Base-by-base conservation (phyloP, 306 rosid species). In the Quercus suber region DNA sequence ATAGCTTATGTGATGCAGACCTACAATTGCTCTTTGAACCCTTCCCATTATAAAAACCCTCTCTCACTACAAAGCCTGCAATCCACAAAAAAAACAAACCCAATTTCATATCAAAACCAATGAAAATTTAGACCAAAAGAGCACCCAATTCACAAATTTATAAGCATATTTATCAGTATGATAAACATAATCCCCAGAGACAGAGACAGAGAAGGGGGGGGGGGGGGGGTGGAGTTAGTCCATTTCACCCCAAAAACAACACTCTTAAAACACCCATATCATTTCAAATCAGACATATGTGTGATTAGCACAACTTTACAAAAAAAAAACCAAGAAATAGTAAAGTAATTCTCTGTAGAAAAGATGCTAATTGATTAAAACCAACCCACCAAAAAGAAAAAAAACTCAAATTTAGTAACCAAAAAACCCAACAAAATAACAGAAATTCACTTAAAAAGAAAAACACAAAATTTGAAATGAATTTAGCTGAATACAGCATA, bases 11-110 rank as follows among this genome's bases (percentile, higher is more conserved):
- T 69, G 98, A 90, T 74, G 83, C 89, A 25, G 99, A 95, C 90
- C 91, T 95, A 94, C 99, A 95, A 77, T 89, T 90, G 82, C 82
- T 90, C 96, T 91, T 95, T 17, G 94, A 84, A 82, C 88, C 86
- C 91, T 95, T 95, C 87, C 89, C 99, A 95, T 95, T 79, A 60
- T 76, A 81, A 77, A 75, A 23, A 78, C 79, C 84, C 45, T 41
- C 45, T 41, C 14, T 83, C 79, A 55, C 81, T 73, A 60, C 69
- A 65, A 77, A 71, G 79, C 78, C 88, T 84, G 78, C 67, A 45
- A 85, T 52, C 71, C 84, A 82, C 74, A 83, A 69, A 82, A 73
- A 78, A n/a, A 61, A 70, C 64, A 77, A 49, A 75, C 58, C 49
- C 33, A 76, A 72, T 35, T 72, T 63, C 73, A 77, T 77, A 76